phyloP scores from a whole-genome alignment of 140 eudicot genomes.

The Senecio squalidus region DNA sequence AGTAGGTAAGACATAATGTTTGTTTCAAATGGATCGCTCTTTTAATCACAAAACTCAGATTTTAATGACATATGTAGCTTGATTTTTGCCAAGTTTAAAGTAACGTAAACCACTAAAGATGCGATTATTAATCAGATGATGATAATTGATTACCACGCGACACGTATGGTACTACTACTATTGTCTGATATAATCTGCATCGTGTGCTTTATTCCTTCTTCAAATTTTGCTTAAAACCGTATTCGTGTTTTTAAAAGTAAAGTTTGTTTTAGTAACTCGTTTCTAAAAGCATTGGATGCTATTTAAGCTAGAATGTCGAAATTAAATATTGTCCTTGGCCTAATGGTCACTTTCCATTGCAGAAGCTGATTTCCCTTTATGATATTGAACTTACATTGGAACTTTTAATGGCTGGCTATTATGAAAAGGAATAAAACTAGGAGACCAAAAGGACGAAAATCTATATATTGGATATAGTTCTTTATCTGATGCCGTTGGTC shows the following conservation, averaged over 20 bases:
- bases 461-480: slow-evolving; percentile 16
- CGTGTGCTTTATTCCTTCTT: slow-evolving; percentile 4
- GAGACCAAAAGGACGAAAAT: slow-evolving; percentile 8
- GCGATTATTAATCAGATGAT: not conserved
- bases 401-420: slow-evolving; percentile 16
- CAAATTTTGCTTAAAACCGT: not conserved
- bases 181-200: slow-evolving; percentile 4
- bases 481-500: slow-evolving; percentile 11
- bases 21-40: no score
- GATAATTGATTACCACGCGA: not conserved
- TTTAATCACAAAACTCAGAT: not conserved
- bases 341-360: slow-evolving; percentile 8
- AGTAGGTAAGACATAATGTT: slow-evolving; percentile 14
- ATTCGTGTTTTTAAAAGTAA: not conserved
- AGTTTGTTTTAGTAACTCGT: not conserved
- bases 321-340: not conserved
- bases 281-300: not conserved
- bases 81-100: not conserved
- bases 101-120: not conserved
- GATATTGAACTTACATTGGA: not conserved
- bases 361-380: slow-evolving; percentile 13
- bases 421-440: slow-evolving; percentile 16
- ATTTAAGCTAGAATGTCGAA: not conserved
- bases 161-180: not conserved
- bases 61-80: not conserved